Evolutionary conservation across 1,284 basidiomycete genomes (phyloP), one percentile per base, ranked within the genome.

Genomic region (Ustilago tritici): DNA sequence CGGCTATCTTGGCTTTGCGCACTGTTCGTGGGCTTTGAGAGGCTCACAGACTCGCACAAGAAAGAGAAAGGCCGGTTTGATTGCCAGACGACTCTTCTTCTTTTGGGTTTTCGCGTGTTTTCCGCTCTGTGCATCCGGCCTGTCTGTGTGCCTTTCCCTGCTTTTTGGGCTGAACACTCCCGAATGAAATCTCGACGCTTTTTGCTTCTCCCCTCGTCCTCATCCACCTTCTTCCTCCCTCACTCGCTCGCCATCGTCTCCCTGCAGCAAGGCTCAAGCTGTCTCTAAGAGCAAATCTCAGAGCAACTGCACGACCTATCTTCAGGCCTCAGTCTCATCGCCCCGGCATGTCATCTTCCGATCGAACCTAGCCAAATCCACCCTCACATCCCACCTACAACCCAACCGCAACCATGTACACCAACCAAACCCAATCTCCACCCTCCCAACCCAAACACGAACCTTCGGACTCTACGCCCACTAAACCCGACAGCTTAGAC

Each of bases 381-480:
- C 58, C 70, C 3, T 65, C 61, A 14, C 50, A 36, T 7, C 57
- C 54, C 0, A 58, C 58, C 6, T 43, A 65, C 32, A n/a, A 46
- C n/a, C 17, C 58, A 1, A 50, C 17, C 15, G 19, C 23, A 17
- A 31, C 50, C 3, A 43, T 52, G 49, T 10, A 64, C 34, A 23
- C 62, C 2, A 23, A 55, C 38, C 19, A 54, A 43, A 52, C 3
- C 36, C 57, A 61, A 14, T 23, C 54, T 1, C 68, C 70, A 9
- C 65, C 65, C 2, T 47, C 56, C 4, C 50, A 58, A 28, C 14
- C 52, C 43, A 69, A 69, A 47, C 56, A 50, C 62, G 66, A 69
- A 56, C 50, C 59, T 28, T 65, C 66, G 66, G 71, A 69, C 71
- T 5, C 43, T 65, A 59, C 63, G 63, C 52, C 62, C 66, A 69